Percentiles rank a stretch among this genome's conserved stretches.
Evolutionary conservation across 495 filamentous ascomycete genomes (phyloP).

Genomic region (Sabuloglossum arenarium): DNA sequence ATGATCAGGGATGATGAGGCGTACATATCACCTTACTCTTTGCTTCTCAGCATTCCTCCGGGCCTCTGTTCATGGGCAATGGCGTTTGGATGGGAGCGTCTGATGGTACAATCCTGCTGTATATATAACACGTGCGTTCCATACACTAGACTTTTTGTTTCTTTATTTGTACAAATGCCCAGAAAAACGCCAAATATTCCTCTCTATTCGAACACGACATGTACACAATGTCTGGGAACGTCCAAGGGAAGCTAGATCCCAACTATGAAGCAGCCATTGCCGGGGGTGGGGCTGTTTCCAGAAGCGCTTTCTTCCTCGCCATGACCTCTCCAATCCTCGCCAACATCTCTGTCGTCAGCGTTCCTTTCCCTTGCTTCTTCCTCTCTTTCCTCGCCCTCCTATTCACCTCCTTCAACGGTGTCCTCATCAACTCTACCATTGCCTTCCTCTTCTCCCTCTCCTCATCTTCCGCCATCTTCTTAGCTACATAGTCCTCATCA

Average conservation of each 20-base stretch:
- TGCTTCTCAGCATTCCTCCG: too few species aligned
- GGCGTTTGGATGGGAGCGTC: too few species aligned
- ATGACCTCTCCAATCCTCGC: conserved; percentile 46
- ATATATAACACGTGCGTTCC: too few species aligned
- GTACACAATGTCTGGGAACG: too few species aligned
- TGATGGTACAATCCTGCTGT: too few species aligned
- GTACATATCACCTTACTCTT: too few species aligned
- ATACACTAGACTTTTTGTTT: too few species aligned
- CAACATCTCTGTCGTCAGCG: conserved; percentile 35
- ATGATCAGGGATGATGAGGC: not conserved
- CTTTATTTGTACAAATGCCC: too few species aligned
- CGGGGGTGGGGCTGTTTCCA: not conserved
- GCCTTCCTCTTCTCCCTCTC: conserved; percentile 37
- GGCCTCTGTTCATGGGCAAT: too few species aligned
- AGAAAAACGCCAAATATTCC: too few species aligned
- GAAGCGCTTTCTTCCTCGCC: conserved; percentile 24
- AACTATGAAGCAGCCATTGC: not conserved
- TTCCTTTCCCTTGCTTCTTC: conserved; percentile 18
- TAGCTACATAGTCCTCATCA: conserved; percentile 41
- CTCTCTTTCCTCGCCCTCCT: conserved; percentile 18
- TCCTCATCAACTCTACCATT: conserved; percentile 19
- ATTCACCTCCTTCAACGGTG: conserved; percentile 22
- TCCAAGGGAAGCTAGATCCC: too few species aligned
- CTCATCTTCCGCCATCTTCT: conserved; percentile 33
- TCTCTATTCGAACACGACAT: not conserved